These are phyloP conservation scores for Populus tremula DNA, from an alignment of 345 rosid genomes.

Conservation along the genomic window DNA sequence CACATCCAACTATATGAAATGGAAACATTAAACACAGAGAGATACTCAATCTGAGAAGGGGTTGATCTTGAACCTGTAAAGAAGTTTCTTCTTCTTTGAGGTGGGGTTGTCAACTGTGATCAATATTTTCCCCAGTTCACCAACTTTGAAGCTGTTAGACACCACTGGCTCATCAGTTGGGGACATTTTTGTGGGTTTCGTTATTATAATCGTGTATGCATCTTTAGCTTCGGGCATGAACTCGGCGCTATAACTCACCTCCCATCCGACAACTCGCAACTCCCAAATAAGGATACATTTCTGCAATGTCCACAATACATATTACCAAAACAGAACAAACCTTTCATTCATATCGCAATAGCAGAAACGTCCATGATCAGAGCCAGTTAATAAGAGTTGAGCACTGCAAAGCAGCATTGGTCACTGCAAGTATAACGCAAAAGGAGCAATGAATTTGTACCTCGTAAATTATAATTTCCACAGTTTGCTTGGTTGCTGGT, in stretches of 20 bases:
- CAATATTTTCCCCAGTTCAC: slow-evolving; percentile 68
- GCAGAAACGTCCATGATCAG: not conserved
- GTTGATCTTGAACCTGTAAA: slow-evolving; percentile 82
- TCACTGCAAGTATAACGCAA: not conserved
- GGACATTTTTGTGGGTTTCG: slow-evolving; percentile 64
- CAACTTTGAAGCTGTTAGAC: slow-evolving; percentile 61
- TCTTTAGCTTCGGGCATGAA: slow-evolving; percentile 70
- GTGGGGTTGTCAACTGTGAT: slow-evolving; percentile 76
- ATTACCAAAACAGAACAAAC: not conserved
- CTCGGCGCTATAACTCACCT: slow-evolving; percentile 76
- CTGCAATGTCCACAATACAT: slow-evolving; percentile 33
- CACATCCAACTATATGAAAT: not conserved
- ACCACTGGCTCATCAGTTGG: slow-evolving; percentile 70
- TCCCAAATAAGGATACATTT: slow-evolving; percentile 85
- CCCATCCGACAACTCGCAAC: slow-evolving; percentile 89
- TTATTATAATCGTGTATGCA: slow-evolving; percentile 63
- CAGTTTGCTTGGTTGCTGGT: slow-evolving; percentile 79
- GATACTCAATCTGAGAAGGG: slow-evolving; percentile 42
- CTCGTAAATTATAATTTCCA: slow-evolving; percentile 85
- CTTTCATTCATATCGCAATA: not conserved
- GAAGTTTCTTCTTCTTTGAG: slow-evolving; percentile 84
- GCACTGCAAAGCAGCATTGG: not conserved
- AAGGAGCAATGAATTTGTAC: slow-evolving; percentile 23
- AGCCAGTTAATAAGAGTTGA: not conserved
- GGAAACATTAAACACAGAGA: not conserved